Evolutionary conservation across 352 stramenopile genomes (phyloP), one percentile per base, ranked within the genome.

Genomic region (Poterioochromonas sp.): DNA sequence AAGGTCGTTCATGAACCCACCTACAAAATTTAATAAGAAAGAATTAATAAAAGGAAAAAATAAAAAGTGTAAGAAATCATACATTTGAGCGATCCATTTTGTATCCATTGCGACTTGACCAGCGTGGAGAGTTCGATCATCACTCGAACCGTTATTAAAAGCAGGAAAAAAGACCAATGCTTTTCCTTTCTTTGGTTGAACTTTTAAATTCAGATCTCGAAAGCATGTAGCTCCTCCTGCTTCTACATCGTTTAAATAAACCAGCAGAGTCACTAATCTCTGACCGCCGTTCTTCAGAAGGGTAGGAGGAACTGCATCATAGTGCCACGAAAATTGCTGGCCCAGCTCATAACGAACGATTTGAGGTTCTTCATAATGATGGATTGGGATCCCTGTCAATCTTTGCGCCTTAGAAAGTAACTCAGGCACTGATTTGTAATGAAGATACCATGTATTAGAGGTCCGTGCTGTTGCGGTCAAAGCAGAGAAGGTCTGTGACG

Each of bases 31-130:
- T n/a, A n/a, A n/a, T n/a, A n/a, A n/a, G n/a, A n/a, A n/a, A n/a
- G n/a, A n/a, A n/a, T n/a, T n/a, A n/a, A n/a, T n/a, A n/a, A n/a
- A n/a, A n/a, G n/a, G n/a, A n/a, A n/a, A n/a, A n/a, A n/a, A n/a
- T n/a, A n/a, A n/a, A n/a, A n/a, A n/a, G n/a, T n/a, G n/a, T n/a
- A n/a, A n/a, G n/a, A n/a, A n/a, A n/a, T n/a, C n/a, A n/a, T n/a
- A n/a, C 44, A 93, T 88, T 82, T 94, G 90, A 78, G 82, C 89
- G 11, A 93, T 86, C 80, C 89, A 95, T 73, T 94, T 94, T 22
- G 83, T 81, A 79, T 91, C 88, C 39, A 92, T 77, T 5, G 88
- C 88, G 0, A 87, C 87, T 76, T 91, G 80, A 3, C 87, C 88
- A 0, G 84, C 85, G 82, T 93, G 88, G 43, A 93, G 80, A 15